A percentile compares a stretch with the other conserved stretches of the same genome.
Evolutionary conservation across 2,329 filamentous ascomycete genomes (phyloP).

Genomic region (Diaporthe velutina): DNA sequence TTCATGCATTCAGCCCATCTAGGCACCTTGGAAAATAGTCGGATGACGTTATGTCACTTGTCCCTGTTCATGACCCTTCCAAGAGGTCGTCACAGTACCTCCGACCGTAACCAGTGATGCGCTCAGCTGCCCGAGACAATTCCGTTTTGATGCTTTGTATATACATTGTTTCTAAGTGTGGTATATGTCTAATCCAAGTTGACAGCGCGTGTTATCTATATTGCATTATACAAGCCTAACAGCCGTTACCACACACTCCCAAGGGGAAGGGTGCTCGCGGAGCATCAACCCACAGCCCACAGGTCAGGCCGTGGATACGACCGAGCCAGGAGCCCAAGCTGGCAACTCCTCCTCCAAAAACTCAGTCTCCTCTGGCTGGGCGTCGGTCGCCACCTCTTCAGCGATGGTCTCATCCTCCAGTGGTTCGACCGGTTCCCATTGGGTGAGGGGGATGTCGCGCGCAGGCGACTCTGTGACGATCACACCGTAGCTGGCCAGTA

Average conservation of each 20-base stretch:
- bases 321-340: neutral
- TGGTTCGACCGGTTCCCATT: neutral
- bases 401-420: neutral
- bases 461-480: neutral
- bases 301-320: neutral
- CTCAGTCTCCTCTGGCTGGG: neutral
- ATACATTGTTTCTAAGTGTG: neutral
- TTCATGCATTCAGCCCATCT: too few relatives aligned
- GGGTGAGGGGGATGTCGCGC: neutral
- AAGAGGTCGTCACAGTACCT: too few relatives aligned
- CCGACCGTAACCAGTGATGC: neutral
- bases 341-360: neutral
- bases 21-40: too few relatives aligned
- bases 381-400: neutral
- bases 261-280: neutral
- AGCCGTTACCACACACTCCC: neutral
- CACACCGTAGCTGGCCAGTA: conserved; percentile 5
- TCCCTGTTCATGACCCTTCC: too few relatives aligned
- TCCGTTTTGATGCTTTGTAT: neutral
- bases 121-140: too few relatives aligned
- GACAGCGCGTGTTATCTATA: neutral
- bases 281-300: neutral
- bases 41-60: too few relatives aligned
- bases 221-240: neutral
- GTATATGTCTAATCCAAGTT: neutral